These are phyloP conservation scores for Naganishia kalamii DNA, from an alignment of 768 basidiomycete species.

Conservation along the genomic window DNA sequence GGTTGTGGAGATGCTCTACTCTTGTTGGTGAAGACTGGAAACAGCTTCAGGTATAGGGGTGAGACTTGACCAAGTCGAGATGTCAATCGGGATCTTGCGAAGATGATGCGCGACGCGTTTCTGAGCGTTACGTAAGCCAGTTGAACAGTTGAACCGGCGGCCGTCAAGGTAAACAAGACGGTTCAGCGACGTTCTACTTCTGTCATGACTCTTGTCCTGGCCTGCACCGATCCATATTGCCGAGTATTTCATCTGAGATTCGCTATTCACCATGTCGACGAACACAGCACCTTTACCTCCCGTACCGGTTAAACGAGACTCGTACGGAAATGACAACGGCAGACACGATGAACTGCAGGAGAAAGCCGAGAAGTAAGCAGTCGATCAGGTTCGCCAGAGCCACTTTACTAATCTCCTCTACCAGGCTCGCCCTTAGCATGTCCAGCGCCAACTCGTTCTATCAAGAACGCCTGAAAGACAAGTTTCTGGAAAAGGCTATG, in stretches of 20 bases:
- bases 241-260: too few relatives aligned
- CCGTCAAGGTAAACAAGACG: not conserved
- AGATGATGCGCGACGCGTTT: not conserved
- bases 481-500: slow-evolving; percentile 11
- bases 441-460: not conserved
- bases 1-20: not conserved
- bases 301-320: not conserved
- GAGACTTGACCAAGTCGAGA: not conserved
- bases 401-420: not conserved
- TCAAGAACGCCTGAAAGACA: slow-evolving; percentile 13
- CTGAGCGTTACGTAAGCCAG: not conserved
- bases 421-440: not conserved
- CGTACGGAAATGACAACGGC: slow-evolving; percentile 13
- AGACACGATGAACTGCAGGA: slow-evolving; percentile 7
- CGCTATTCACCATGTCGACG: not conserved
- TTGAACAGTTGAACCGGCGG: not conserved
- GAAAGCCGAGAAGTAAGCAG: not conserved
- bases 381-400: too few relatives aligned
- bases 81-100: not conserved
- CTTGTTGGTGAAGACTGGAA: not conserved
- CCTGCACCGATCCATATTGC: too few relatives aligned
- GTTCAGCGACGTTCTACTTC: not conserved
- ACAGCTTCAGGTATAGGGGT: not conserved
- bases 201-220: not conserved
- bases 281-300: not conserved